phyloP scores from a whole-genome alignment of 192 early-diverging fungal genomes.

The Coemansia sp. region DNA sequence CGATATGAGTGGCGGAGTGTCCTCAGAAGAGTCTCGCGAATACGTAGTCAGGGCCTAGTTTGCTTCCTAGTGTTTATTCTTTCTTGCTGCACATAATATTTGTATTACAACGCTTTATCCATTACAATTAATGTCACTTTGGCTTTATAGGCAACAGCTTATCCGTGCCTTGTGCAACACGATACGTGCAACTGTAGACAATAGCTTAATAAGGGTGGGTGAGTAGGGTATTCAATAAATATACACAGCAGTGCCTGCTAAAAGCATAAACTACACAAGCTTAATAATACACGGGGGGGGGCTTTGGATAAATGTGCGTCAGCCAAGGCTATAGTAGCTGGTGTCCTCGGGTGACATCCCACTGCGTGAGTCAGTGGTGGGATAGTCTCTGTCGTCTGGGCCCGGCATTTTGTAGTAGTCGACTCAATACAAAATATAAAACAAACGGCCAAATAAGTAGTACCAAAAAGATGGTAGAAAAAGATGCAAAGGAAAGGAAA shows the following conservation, averaged over 20 bases:
- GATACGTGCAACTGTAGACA: no score
- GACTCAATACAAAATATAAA: background rate
- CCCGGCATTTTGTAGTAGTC: background rate
- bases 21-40: constrained; percentile 23
- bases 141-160: no score
- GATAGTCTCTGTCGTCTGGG: constrained; percentile 15
- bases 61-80: background rate
- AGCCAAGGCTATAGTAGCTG: constrained; percentile 25
- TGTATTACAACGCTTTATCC: background rate
- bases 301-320: no score
- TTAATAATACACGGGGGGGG: no score
- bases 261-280: no score
- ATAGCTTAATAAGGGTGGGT: no score
- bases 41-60: constrained; percentile 11
- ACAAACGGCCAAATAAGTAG: background rate
- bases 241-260: no score
- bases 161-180: no score
- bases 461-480: background rate
- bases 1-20: constrained; percentile 20
- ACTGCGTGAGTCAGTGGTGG: constrained; percentile 27
- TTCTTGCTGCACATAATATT: background rate
- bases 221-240: no score
- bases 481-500: no score
- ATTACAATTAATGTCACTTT: no score
- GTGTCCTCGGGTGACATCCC: constrained; percentile 34